Conservation (phyloP, 768 basidiomycete species). For the Podaxis carcinomalis region DNA sequence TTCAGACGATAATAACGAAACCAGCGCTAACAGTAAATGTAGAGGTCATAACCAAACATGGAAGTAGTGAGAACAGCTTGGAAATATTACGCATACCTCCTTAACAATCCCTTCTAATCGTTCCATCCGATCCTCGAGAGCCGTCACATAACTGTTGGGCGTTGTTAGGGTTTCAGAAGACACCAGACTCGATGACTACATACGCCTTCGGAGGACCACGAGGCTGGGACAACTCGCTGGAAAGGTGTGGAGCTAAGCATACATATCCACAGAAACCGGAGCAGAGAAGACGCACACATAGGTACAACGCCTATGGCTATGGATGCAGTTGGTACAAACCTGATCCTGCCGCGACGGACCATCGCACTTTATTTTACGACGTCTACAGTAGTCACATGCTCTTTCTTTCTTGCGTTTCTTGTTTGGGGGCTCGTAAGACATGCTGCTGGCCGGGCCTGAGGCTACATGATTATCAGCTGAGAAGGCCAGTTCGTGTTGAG, state of each 20-base stretch:
- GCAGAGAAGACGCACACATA: conserved; percentile 43
- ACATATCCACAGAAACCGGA: not conserved
- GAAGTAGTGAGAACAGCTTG: not conserved
- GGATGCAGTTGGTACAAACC: conserved; percentile 54
- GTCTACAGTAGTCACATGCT: conserved; percentile 57
- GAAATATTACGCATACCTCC: conserved; percentile 28
- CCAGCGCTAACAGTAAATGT: not conserved
- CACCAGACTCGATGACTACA: conserved; percentile 21
- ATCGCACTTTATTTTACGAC: conserved; percentile 59
- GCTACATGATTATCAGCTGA: not conserved
- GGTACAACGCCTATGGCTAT: conserved; percentile 48
- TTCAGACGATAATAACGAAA: not conserved
- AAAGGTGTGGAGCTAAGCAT: not conserved
- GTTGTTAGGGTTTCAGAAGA: not conserved
- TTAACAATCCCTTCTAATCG: conserved; percentile 50
- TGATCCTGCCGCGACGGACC: conserved; percentile 47
- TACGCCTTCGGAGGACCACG: conserved; percentile 68
- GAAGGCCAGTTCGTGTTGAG: not conserved
- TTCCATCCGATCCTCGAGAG: conserved; percentile 56
- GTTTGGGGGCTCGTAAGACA: conserved; percentile 6
- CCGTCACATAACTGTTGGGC: conserved; percentile 45
- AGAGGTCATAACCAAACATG: not conserved
- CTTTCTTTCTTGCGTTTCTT: conserved; percentile 48
- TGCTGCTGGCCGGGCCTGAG: not conserved
- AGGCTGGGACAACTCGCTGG: conserved; percentile 60